phyloP scores from a whole-genome alignment of 176 grass and related monocot genomes.

The Phoenix dactylifera region DNA sequence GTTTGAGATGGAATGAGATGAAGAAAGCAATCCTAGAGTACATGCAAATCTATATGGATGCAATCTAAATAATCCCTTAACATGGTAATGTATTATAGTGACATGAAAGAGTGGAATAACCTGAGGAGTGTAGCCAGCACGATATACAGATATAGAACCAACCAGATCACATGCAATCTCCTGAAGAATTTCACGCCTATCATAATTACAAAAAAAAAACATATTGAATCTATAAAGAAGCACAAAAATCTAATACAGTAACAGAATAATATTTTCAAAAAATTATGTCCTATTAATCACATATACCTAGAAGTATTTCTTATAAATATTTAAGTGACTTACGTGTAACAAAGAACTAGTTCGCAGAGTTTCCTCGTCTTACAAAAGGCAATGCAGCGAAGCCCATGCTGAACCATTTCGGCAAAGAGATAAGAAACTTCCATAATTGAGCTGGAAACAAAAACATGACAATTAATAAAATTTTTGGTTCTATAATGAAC shows the following conservation, averaged over 20 bases:
- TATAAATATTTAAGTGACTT: conserved; percentile 19
- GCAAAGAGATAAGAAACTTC: conserved; percentile 81
- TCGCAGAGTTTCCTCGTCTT: conserved; percentile 86
- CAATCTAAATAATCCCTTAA: no score
- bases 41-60: no score
- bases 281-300: no score
- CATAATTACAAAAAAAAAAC: conserved; percentile 8
- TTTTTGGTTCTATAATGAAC: background rate
- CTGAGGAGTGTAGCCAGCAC: conserved; percentile 86
- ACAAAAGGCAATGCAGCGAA: conserved; percentile 95
- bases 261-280: conserved; percentile 8
- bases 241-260: background rate
- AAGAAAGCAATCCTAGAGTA: no score
- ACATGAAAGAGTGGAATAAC: conserved; percentile 16
- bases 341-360: conserved; percentile 89
- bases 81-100: no score
- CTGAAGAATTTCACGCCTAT: conserved; percentile 81
- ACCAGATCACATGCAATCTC: conserved; percentile 52
- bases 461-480: conserved; percentile 17
- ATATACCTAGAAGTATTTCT: no score
- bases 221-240: background rate
- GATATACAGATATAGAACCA: conserved; percentile 80
- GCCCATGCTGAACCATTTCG: conserved; percentile 95
- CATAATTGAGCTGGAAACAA: conserved; percentile 60
- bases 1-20: no score